Evolutionary conservation across 805 yeast species (phyloP), one percentile per base, ranked within the genome.

Genomic region (Peterozyma toletana): DNA sequence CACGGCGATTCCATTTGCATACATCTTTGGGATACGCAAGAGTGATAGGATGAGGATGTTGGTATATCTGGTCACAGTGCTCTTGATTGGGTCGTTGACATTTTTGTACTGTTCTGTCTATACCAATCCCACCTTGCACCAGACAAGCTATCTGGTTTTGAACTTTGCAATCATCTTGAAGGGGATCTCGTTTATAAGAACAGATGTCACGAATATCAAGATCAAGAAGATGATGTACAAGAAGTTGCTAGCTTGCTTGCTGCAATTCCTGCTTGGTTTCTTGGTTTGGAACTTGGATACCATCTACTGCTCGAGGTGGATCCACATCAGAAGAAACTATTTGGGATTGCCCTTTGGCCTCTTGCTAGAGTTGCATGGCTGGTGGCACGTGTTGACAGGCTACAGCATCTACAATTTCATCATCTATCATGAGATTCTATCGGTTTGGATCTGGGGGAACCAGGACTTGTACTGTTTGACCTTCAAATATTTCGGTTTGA

Each of bases 371-470:
- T 80, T 90, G 18, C 97, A 89, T 55, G 95, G 93, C 18, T 90
- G 96, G 96, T 89, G 97, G 97, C 97, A 89, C 57, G 64, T 84
- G 27, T 67, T 84, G 44, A 83, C 90, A 0, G 89, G 93, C 0
- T 65, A 78, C 15, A 95, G 96, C 1, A 90, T 89, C 11, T 90
- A 87, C 63, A 83, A 71, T 58, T 88, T 86, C 60, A 71, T 89
- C 50, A 80, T 84, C 3, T 86, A 82, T 56, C 71, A 81, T 53
- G 89, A 86, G 64, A 80, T 83, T 52, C 67, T 89, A 49, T 75
- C 93, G 50, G 62, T 80, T 35, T 78, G 82, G 62, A 70, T 83
- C 48, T 68, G 71, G 14, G 78, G 78, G 2, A 63, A 64, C 11
- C 73, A 77, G 31, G 57, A 70, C 29, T 21, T 21, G 27, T 21